A percentile compares a stretch with the other conserved stretches of the same genome.
Conservation (phyloP, 2,329 filamentous ascomycete genomes). For the Cladosporium austrohemisphaericum region DNA sequence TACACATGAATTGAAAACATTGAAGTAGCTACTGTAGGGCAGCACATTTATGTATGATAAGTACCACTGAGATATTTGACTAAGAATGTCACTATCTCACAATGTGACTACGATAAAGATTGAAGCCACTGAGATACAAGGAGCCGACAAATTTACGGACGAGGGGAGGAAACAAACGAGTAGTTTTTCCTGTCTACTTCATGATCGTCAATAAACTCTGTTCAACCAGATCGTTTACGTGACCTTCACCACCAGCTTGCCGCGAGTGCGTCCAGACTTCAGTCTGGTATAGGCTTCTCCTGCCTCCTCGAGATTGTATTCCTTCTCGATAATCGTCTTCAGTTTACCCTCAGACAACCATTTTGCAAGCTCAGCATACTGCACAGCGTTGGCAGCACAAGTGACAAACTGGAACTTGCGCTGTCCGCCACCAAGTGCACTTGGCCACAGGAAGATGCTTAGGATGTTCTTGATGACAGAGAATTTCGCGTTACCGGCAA, state of each 20-base stretch:
- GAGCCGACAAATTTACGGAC: too few species aligned
- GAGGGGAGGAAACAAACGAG: too few species aligned
- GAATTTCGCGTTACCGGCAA: conserved; percentile 41
- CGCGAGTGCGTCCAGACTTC: conserved; percentile 53
- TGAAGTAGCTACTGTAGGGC: too few species aligned
- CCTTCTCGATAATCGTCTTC: conserved; percentile 53
- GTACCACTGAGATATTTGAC: too few species aligned
- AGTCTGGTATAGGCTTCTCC: conserved; percentile 57
- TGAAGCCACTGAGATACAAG: too few species aligned
- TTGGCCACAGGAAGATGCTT: conserved; percentile 43
- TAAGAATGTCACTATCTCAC: too few species aligned
- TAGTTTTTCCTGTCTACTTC: background rate
- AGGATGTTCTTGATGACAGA: conserved; percentile 31
- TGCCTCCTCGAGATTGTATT: conserved; percentile 54
- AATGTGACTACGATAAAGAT: too few species aligned
- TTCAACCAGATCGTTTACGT: background rate
- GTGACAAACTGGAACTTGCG: conserved; percentile 40
- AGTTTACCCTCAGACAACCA: conserved; percentile 60
- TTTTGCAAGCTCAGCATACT: conserved; percentile 49
- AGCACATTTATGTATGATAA: too few species aligned
- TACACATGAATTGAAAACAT: too few species aligned
- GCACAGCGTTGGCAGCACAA: conserved; percentile 38
- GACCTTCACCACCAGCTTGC: conserved; percentile 54
- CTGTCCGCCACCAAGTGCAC: conserved; percentile 51
- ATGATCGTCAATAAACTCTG: background rate